Percentiles rank a stretch among this genome's conserved stretches.
phyloP scores from a whole-genome alignment of 805 yeast genomes.

The Wickerhamomyces queroliae region DNA sequence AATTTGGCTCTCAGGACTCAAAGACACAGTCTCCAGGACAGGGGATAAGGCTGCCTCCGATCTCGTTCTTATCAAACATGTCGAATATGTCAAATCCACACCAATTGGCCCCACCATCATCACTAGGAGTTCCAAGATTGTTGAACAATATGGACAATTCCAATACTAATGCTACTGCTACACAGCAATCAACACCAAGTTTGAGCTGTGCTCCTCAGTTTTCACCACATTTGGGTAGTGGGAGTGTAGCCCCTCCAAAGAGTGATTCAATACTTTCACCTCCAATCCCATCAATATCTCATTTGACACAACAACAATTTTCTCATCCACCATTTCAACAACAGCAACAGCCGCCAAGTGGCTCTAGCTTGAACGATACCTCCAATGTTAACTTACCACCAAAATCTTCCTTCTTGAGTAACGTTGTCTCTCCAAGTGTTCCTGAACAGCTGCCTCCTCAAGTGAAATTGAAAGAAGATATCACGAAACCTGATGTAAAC shows the following conservation, averaged over 20 bases:
- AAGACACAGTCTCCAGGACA: neutral
- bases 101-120: constrained; percentile 4
- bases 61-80: constrained; percentile 26
- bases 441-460: neutral
- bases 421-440: constrained; percentile 1
- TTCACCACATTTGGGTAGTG: neutral
- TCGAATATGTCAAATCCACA: constrained; percentile 5
- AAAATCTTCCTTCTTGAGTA: constrained; percentile 5
- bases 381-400: neutral
- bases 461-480: constrained; percentile 15
- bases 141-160: constrained; percentile 4
- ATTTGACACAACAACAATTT: neutral
- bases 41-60: constrained; percentile 32
- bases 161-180: too few species aligned
- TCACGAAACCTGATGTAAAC: constrained; percentile 20
- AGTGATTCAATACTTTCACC: neutral
- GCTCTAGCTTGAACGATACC: neutral
- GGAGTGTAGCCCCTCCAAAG: too few species aligned
- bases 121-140: constrained; percentile 7
- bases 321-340: neutral
- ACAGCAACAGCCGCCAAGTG: neutral
- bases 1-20: neutral
- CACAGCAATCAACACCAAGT: neutral
- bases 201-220: neutral
- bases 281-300: neutral